These are phyloP conservation scores for Acanthamoeba castellanii DNA, from an alignment of 208 protist genomes.

Conservation along the genomic window DNA sequence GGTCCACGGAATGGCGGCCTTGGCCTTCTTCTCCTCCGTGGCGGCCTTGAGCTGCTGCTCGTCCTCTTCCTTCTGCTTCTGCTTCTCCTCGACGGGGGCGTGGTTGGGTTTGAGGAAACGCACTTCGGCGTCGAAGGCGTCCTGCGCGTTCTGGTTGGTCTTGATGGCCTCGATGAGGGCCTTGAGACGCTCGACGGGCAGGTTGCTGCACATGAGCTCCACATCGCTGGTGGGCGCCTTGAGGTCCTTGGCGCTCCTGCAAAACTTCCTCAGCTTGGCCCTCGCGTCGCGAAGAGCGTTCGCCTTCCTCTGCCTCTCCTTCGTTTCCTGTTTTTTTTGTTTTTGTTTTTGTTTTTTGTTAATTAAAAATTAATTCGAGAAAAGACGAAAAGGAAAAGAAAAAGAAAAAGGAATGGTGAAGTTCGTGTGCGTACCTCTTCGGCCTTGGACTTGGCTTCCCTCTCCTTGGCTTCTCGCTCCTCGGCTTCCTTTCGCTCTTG, in stretches of 20 bases:
- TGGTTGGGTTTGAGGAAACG: neutral
- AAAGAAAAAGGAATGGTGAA: neutral
- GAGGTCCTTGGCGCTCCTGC: neutral
- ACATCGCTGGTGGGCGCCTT: neutral
- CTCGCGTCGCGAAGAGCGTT: conserved; percentile 76
- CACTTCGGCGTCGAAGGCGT: conserved; percentile 34
- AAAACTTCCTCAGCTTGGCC: conserved; percentile 62
- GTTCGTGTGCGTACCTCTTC: conserved; percentile 69
- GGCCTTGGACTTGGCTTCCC: conserved; percentile 72
- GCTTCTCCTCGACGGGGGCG: neutral
- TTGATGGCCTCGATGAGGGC: conserved; percentile 17
- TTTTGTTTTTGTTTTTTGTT: conserved; percentile 72
- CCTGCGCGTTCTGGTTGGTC: neutral
- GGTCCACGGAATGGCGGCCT: conserved; percentile 90
- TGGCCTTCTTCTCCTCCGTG: conserved; percentile 82
- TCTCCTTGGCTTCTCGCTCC: conserved; percentile 84
- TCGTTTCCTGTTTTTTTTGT: conserved; percentile 52
- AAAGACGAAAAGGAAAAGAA: neutral
- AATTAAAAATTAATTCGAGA: neutral
- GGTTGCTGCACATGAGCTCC: neutral
- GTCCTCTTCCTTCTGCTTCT: neutral
- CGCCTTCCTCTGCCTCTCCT: conserved; percentile 64
- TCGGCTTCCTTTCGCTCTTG: conserved; percentile 89
- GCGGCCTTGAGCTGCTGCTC: neutral
- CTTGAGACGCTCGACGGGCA: conserved; percentile 45